Base-by-base conservation (phyloP, 2,329 filamentous ascomycete genomes). In the Ascochyta koolunga region DNA sequence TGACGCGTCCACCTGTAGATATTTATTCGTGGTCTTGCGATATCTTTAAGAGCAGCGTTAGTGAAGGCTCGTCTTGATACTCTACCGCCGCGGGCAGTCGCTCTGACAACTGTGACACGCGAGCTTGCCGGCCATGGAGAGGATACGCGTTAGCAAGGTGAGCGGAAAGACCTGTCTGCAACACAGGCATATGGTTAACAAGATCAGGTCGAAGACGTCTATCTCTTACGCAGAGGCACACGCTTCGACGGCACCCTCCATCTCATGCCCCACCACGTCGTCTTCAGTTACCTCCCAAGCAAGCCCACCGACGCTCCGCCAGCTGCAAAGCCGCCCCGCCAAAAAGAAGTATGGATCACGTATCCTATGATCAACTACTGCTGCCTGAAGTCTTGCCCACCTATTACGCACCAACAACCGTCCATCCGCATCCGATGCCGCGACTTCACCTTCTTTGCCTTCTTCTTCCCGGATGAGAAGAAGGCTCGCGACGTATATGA, bases 391-490 rank as follows among this genome's bases (percentile, higher is more conserved):
- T 89, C 91, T 24, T 86, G 88, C 40, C 88, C 89, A 16, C 82
- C 85, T 6, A 80, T 82, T 11, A 89, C 89, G 53, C 84, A 86
- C 44, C 84, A 91, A 57, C 83, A 86, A 27, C 91, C 93, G 5
- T 90, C 90, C 3, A 91, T 99, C 69, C 89, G 93, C 46, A 79
- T 99, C 58, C 88, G 92, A 47, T 92, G 93, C 71, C 89, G 93
- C 53, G 95, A 99, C 79, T 98, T 99, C 73, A 93, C 86, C 42
- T 96, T 93, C 75, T 87, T 96, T 57, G 93, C 90, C 58, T 93
- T 99, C 77, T 92, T 93, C 76, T 96, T 99, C 71, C 71, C 79
- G 18, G 86, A 89, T 51, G 89, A 93, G 67, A 82, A 82, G 48
- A 82, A 86, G 61, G 93, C 91, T 8, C 86, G 89, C 53, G 90